These are phyloP conservation scores for Yamadazyma atmosphaerica DNA, from an alignment of 1,139 yeast species.

Conservation along the genomic window DNA sequence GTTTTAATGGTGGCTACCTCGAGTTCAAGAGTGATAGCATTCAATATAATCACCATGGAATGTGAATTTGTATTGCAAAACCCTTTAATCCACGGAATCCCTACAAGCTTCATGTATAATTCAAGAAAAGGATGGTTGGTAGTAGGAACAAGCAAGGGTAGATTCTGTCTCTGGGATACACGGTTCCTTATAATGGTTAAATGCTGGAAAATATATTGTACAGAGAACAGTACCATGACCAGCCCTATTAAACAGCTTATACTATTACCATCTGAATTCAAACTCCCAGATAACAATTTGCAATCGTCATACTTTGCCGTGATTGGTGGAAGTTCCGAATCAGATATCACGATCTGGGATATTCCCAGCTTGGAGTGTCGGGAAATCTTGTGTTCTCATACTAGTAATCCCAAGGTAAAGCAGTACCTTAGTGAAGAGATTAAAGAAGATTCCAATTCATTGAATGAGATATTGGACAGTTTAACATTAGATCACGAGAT, in stretches of 20 bases:
- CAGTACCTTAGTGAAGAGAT: slow-evolving; percentile 13
- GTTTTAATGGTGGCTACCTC: slow-evolving; percentile 53
- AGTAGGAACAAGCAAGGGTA: slow-evolving; percentile 74
- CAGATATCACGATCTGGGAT: slow-evolving; percentile 77
- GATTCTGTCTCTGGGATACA: slow-evolving; percentile 78
- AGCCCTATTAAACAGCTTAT: slow-evolving; percentile 14
- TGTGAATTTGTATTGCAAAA: slow-evolving; percentile 45
- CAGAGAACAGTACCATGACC: slow-evolving; percentile 11
- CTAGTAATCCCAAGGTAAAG: slow-evolving; percentile 7
- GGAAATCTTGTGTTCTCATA: slow-evolving; percentile 39
- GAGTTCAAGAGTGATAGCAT: slow-evolving; percentile 49
- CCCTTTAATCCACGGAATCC: slow-evolving; percentile 65
- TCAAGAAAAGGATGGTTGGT: slow-evolving; percentile 57
- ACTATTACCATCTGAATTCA: slow-evolving; percentile 10
- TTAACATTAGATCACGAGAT: slow-evolving; percentile 11
- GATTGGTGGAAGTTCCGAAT: slow-evolving; percentile 50
- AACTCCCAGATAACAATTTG: slow-evolving; percentile 6
- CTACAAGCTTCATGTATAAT: slow-evolving; percentile 62
- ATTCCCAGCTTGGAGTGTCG: slow-evolving; percentile 64
- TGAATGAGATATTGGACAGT: slow-evolving; percentile 12
- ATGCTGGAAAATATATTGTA: slow-evolving; percentile 57
- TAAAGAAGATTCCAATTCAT: slow-evolving; percentile 6
- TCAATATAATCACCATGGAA: slow-evolving; percentile 64
- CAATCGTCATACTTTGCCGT: slow-evolving; percentile 26
- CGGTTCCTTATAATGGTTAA: slow-evolving; percentile 63